Evolutionary conservation across 306 rosid genomes (phyloP).

Genomic region (Herpetospermum pedunculosum): DNA sequence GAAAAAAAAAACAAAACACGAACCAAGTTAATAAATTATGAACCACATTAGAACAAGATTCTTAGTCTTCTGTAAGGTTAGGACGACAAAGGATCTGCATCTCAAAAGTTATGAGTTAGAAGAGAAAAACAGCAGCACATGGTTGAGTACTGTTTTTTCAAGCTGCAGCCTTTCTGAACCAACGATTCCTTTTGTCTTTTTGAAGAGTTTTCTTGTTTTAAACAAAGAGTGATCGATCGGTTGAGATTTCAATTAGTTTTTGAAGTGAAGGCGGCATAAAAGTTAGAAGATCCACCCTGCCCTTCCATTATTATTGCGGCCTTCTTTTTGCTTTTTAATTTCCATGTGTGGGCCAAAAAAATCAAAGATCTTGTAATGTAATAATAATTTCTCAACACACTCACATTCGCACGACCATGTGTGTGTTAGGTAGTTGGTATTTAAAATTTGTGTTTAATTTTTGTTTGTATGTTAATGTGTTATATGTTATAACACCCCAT

Average conservation of each 20-base stretch:
- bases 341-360: background rate
- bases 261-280: background rate
- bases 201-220: background rate
- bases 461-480: background rate
- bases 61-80: background rate
- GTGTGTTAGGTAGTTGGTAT: conserved; percentile 1
- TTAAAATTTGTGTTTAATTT: background rate
- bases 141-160: background rate
- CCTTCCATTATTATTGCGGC: background rate
- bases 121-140: background rate
- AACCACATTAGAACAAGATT: background rate
- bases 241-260: background rate
- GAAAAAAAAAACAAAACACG: background rate
- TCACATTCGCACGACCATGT: background rate
- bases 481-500: background rate
- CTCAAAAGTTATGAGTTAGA: background rate
- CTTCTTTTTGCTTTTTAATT: background rate
- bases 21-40: background rate
- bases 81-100: background rate
- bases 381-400: background rate
- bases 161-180: background rate
- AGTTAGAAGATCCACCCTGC: background rate
- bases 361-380: background rate
- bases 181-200: background rate
- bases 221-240: background rate